Base-by-base conservation (phyloP, 345 rosid species). In the Linum usitatissimum region DNA sequence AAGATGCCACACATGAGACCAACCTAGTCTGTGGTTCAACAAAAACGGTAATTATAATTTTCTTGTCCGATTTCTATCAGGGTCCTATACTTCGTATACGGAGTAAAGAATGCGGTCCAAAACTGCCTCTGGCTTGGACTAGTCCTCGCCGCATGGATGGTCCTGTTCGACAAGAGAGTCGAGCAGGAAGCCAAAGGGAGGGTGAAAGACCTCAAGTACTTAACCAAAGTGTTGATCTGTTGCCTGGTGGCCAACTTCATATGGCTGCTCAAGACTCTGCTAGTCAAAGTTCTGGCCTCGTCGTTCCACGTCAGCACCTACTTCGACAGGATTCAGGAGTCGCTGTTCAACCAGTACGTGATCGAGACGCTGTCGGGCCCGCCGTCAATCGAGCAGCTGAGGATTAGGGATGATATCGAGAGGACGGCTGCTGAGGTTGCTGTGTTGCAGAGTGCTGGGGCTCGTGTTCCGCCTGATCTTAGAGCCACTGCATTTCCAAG, bases 241-340 rank as follows among this genome's bases (percentile, higher is more conserved):
- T 83, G 90, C 66, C 53, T 90, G 72, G 74, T 86, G 0, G 83
- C 82, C 3, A 86, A 82, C 9, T 67, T 80, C 63, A 55, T 93
- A 9, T 93, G 99, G 97, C 72, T 93, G 34, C 60, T 87, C n/a
- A 93, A 93, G 80, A 93, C 96, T 4, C 66, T 93, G 10, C 78
- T 87, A 66, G 88, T 93, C 7, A 90, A 93, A 70, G 91, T 83
- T 0, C 65, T 93, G 6, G 97, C 99, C 4, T 92, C 94, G 3
- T 85, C 91, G 0, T 92, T 92, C 67, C 98, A 92, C 56, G 97
- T 92, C 0, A 89, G 95, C 49, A 87, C 98, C 0, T 92, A 92
- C 67, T 92, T 92, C 13, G 98, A 92, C 60, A 68, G 98, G 68
- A 92, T 92, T 73, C 97, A 86, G 65, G 97, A 89, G 14, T 78